phyloP scores from a whole-genome alignment of 139 green algal species.

The Zygnema cylindricum region DNA sequence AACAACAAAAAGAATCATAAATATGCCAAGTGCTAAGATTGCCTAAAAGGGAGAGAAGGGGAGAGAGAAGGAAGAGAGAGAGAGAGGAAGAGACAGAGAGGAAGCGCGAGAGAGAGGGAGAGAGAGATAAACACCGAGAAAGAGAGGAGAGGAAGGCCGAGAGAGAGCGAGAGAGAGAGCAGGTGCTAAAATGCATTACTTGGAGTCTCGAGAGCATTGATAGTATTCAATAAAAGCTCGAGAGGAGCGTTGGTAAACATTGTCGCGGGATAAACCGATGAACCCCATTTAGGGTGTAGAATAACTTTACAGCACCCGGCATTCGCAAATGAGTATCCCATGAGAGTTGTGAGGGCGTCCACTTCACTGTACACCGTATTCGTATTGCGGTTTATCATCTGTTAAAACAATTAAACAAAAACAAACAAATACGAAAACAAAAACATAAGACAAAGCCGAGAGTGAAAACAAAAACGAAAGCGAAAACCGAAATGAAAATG shows the following conservation, averaged over 20 bases:
- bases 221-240: conserved; percentile 31
- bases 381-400: conserved; percentile 69
- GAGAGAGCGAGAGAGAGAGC: not conserved
- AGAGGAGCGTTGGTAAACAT: conserved; percentile 85
- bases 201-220: not conserved
- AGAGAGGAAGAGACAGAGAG: not conserved
- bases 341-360: conserved; percentile 74
- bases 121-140: not conserved
- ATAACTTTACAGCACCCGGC: conserved; percentile 87
- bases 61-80: no score
- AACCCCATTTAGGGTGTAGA: conserved; percentile 90
- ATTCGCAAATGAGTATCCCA: conserved; percentile 75
- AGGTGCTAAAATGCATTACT: not conserved
- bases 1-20: no score
- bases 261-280: conserved; percentile 87
- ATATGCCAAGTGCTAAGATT: no score
- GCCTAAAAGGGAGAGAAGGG: no score
- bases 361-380: conserved; percentile 87
- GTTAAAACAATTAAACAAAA: no score
- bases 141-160: not conserved
- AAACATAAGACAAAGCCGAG: no score
- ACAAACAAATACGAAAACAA: no score
- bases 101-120: not conserved
- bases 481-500: no score
- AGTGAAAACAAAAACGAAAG: no score